phyloP scores from a whole-genome alignment of 2,329 filamentous ascomycete genomes.

The Xylariales sp. region DNA sequence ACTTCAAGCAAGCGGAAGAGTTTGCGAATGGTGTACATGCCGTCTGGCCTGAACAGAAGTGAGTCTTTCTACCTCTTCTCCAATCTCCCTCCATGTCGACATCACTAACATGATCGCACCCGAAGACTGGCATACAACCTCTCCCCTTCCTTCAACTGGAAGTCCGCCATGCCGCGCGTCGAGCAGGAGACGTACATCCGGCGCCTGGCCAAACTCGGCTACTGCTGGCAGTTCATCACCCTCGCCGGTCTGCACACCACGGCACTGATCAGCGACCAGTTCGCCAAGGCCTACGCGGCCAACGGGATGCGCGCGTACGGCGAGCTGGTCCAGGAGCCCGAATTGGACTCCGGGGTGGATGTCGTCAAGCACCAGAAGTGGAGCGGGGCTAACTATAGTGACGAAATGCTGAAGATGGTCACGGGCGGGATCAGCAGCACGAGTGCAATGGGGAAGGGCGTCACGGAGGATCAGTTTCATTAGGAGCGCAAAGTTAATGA shows the following conservation, averaged over 20 bases:
- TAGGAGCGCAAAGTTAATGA: too few species aligned
- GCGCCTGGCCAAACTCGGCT: conserved; percentile 79
- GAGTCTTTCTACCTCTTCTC: conserved; percentile 11
- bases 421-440: conserved; percentile 88
- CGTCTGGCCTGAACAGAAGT: conserved; percentile 96
- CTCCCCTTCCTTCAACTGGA: conserved; percentile 99
- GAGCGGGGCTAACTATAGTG: conserved; percentile 91
- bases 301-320: conserved; percentile 95
- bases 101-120: neutral
- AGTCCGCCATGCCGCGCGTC: conserved; percentile 82
- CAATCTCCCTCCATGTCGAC: neutral
- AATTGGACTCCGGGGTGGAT: conserved; percentile 86
- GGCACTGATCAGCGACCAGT: conserved; percentile 84
- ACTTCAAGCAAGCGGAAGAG: conserved; percentile 84
- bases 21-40: conserved; percentile 93
- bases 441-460: conserved; percentile 93
- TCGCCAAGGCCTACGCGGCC: conserved; percentile 74
- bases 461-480: conserved; percentile 97
- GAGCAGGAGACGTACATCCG: conserved; percentile 98
- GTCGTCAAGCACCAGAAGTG: conserved; percentile 99
- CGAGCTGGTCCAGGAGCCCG: conserved; percentile 94
- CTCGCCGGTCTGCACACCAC: conserved; percentile 94
- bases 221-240: conserved; percentile 99
- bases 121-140: conserved; percentile 91
- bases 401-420: conserved; percentile 96